Evolutionary conservation across 1,284 basidiomycete species (phyloP).

Genomic region (Xerocomus amazonicus): DNA sequence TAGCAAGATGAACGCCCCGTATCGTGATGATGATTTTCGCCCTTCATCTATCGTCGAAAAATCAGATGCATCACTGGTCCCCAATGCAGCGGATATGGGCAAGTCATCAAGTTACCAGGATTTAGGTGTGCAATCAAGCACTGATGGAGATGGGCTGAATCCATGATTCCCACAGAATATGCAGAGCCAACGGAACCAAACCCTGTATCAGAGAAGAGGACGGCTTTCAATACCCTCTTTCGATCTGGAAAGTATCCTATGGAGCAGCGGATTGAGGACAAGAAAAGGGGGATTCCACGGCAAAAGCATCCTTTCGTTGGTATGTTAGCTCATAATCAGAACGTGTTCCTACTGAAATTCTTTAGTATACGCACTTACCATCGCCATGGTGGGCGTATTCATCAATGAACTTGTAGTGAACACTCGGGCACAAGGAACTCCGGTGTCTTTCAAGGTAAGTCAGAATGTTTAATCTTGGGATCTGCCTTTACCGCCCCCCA

Average conservation of each 20-base stretch:
- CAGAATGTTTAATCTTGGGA: neutral
- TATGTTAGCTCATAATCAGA: conserved; percentile 28
- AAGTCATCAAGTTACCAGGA: conserved; percentile 45
- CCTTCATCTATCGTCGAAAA: conserved; percentile 32
- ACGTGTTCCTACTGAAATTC: conserved; percentile 5
- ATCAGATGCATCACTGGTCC: conserved; percentile 41
- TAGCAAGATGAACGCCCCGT: conserved; percentile 11
- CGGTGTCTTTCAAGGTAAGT: conserved; percentile 74
- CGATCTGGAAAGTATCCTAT: conserved; percentile 57
- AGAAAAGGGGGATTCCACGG: conserved; percentile 77
- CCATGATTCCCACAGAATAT: conserved; percentile 44
- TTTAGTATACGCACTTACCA: conserved; percentile 60
- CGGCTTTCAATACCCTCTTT: conserved; percentile 41
- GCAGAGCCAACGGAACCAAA: conserved; percentile 45
- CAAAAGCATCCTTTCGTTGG: conserved; percentile 78
- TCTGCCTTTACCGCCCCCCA: conserved; percentile 27
- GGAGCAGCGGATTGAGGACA: conserved; percentile 82
- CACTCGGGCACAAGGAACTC: conserved; percentile 66
- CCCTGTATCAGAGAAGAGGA: conserved; percentile 36
- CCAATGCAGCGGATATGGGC: conserved; percentile 42
- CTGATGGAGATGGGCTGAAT: neutral
- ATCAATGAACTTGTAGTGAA: conserved; percentile 82
- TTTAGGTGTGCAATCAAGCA: conserved; percentile 43
- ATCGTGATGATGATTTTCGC: conserved; percentile 28
- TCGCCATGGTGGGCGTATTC: conserved; percentile 67